Conservation (phyloP, 257 asterid genomes). For the Salvia miltiorrhiza region DNA sequence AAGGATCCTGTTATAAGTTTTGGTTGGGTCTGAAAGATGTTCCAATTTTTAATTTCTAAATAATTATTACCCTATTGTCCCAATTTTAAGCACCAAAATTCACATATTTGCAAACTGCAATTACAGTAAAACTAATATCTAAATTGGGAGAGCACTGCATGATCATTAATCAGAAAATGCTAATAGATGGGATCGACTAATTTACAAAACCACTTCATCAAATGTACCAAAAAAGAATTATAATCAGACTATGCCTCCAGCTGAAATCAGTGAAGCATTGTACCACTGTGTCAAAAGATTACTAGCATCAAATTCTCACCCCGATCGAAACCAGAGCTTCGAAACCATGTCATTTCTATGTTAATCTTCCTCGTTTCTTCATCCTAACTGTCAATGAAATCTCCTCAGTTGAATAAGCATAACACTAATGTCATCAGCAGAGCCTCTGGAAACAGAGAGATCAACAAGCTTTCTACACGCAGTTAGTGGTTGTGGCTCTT, state of each 20-base stretch:
- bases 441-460: constrained; percentile 69
- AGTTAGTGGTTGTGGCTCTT: constrained; percentile 38
- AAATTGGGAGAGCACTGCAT: background rate
- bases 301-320: background rate
- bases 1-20: too few relatives aligned
- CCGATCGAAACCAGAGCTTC: background rate
- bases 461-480: constrained; percentile 77
- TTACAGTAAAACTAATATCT: background rate
- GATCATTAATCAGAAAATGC: background rate
- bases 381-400: constrained; percentile 8
- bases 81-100: background rate
- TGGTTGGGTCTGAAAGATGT: background rate
- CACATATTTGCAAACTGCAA: background rate
- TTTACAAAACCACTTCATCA: constrained; percentile 16
- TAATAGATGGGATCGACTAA: background rate
- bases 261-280: background rate
- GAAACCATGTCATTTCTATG: background rate
- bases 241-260: background rate
- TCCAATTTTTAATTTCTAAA: background rate
- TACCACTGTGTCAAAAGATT: background rate
- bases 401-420: constrained; percentile 48
- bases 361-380: background rate
- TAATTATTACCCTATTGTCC: too few relatives aligned
- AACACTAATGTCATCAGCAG: constrained; percentile 69
- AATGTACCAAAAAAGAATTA: constrained; percentile 6